Percentiles rank a stretch among this genome's conserved stretches.
Evolutionary conservation across 495 filamentous ascomycete genomes (phyloP).

Genomic region (Aspergillus panamensis): DNA sequence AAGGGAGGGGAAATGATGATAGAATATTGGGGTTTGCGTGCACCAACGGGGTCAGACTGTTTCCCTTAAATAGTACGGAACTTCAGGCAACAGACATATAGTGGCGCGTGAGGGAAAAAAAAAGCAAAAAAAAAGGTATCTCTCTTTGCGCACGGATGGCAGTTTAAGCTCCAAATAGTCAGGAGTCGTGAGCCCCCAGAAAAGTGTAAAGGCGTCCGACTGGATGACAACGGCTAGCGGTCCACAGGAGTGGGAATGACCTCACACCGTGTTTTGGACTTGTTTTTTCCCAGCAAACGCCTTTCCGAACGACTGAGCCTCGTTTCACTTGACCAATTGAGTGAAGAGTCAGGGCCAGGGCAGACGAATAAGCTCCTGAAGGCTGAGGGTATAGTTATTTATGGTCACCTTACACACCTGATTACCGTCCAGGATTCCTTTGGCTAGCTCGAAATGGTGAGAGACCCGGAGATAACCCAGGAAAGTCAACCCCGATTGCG

Average conservation of each 20-base stretch:
- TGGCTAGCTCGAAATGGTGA: slow-evolving; percentile 9
- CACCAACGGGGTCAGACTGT: too few species aligned
- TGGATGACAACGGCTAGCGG: slow-evolving; percentile 8
- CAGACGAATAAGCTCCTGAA: slow-evolving; percentile 11
- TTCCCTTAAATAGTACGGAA: slow-evolving; percentile 9
- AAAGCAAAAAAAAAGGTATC: slow-evolving; percentile 6
- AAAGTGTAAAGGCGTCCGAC: slow-evolving; percentile 6
- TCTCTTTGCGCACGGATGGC: slow-evolving; percentile 9
- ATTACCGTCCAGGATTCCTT: slow-evolving; percentile 9
- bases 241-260: slow-evolving; percentile 3
- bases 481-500: slow-evolving; percentile 22
- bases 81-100: slow-evolving; percentile 1
- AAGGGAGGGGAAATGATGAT: background rate
- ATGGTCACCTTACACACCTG: slow-evolving; percentile 15
- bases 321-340: slow-evolving; percentile 18
- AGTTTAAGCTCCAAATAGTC: slow-evolving; percentile 2
- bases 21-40: too few species aligned
- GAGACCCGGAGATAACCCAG: slow-evolving; percentile 11
- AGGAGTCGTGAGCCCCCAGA: background rate
- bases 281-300: slow-evolving; percentile 1
- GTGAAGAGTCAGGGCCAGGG: background rate
- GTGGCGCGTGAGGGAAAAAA: background rate
- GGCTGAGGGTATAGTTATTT: slow-evolving; percentile 6
- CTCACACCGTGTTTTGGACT: slow-evolving; percentile 8
- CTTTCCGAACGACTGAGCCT: slow-evolving; percentile 17